Base-by-base conservation (phyloP, 208 protist genomes). In the Acanthamoeba lenticulata region DNA sequence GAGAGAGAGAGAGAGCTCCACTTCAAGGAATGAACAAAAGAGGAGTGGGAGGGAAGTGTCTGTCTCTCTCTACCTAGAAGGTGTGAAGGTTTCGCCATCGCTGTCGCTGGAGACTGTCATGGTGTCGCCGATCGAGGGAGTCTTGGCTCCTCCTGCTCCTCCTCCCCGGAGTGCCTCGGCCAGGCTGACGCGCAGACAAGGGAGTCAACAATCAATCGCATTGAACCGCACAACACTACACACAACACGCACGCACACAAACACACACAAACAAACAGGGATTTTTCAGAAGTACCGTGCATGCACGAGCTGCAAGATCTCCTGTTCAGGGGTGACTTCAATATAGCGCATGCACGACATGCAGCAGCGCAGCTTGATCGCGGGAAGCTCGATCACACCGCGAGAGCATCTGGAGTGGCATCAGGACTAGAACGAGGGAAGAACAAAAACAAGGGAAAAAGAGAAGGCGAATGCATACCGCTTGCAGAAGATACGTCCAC, bases 71-170 rank as follows among this genome's bases (percentile, higher is more conserved):
- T 19, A 55, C 45, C 42, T 60, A 15, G 79, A 40, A 15, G 45
- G 79, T 9, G 40, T 88, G 32, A 49, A 88, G 5, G 47, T 77
- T 44, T 88, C 79, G 44, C 79, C 47, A 9, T 88, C 79, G 45
- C 79, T 88, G 79, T 88, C 79, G 44, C 79, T 88, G 44, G 79
- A 88, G 45, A 77, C 67, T 1, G 67, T 77, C 67, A 77, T 77
- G 24, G 29, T 24, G 38, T 77, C 67, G 29, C 67, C 67, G 29
- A 77, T 19, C 21, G 24, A 24, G 69, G 79, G 24, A 2, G 79
- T 1, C 29, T 88, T 88, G 44, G 36, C 40, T 17, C 69, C 55
- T n/a, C 55, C 19, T n/a, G 24, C 55, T 62, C 24, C 13, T 34
- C 15, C 45, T 11, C 45, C 47, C 27, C 79, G 79, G 5, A 42